Evolutionary conservation across 2,329 filamentous ascomycete species (phyloP), one percentile per base, ranked within the genome.

Genomic region (Didymella glomerata): DNA sequence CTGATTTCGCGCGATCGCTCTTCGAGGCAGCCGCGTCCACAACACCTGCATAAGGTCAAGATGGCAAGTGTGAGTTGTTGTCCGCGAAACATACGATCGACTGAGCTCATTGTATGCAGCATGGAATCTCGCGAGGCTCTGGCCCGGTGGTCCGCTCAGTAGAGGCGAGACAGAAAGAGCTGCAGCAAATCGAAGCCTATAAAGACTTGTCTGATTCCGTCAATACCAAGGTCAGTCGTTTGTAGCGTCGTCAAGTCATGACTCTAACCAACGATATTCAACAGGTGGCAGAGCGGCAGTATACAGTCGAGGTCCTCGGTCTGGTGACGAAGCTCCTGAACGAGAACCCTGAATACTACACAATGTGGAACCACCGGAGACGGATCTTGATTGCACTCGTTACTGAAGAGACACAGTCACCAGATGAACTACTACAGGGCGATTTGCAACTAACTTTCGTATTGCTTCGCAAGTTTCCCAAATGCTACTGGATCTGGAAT

Each of bases 401-500:
- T 75, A 54, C 62, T 20, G 60, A 63, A 24, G 34, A 54, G 3
- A 46, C 53, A 18, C 61, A 77, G 61, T 68, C 74, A 42, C 74
- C 80, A 28, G 75, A 81, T 41, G 79, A 86, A 2, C 73, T 89
- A 30, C 84, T 98, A 61, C 84, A 86, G 46, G 82, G 85, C 54
- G 95, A 99, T 75, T 83, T 99, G 32, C 80, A 81, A 47, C 97
- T 97, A 72, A 88, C 94, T 32, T 86, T 97, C 40, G 91, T 92
- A 0, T 84, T 99, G 20, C 85, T 99, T 48, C 85, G 91, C 64
- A 87, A 92, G 66, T 94, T 88, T 66, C 95, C 95, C 7, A 99
- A 99, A 77, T 98, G 95, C 83, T 99, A 99, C 81, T 98, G 95
- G 94, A 94, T 99, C 71, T 99, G 95, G 95, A 96, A 97, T 68